phyloP scores from a whole-genome alignment of 441 rosid genomes.

The Croton setiger region DNA sequence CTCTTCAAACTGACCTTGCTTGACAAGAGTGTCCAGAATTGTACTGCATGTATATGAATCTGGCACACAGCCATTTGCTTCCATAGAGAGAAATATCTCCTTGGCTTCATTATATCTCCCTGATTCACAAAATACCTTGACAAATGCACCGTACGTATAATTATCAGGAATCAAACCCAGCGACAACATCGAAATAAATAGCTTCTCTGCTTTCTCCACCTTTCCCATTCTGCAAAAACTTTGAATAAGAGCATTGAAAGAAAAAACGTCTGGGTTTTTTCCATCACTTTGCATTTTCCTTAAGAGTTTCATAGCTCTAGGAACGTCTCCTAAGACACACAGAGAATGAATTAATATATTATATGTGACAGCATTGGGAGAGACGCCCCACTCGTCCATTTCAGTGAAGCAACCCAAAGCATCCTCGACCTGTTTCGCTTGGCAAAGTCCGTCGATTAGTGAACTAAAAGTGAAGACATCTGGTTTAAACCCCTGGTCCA shows the following conservation, averaged over 20 bases:
- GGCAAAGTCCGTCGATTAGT: constrained; percentile 73
- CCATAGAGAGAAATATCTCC: constrained; percentile 50
- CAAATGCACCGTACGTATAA: constrained; percentile 48
- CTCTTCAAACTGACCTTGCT: constrained; percentile 29
- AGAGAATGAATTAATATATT: constrained; percentile 57
- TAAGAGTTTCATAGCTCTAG: constrained; percentile 46
- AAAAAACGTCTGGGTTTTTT: constrained; percentile 49
- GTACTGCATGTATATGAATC: constrained; percentile 50
- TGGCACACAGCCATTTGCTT: constrained; percentile 53
- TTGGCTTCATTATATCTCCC: constrained; percentile 55
- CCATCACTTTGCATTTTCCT: constrained; percentile 58
- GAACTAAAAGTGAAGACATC: constrained; percentile 75
- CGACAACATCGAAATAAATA: constrained; percentile 44
- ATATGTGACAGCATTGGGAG: constrained; percentile 64
- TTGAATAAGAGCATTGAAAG: constrained; percentile 63
- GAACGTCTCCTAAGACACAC: constrained; percentile 48
- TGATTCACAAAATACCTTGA: constrained; percentile 47
- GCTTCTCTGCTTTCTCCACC: constrained; percentile 52
- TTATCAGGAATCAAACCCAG: constrained; percentile 63
- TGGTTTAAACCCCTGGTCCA: constrained; percentile 55
- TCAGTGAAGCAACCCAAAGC: constrained; percentile 78
- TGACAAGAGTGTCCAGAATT: constrained; percentile 32
- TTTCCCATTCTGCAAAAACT: constrained; percentile 54
- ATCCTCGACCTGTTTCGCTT: constrained; percentile 50
- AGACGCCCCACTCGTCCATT: constrained; percentile 74